Percentiles rank a stretch among this genome's conserved stretches.
These are phyloP conservation scores for Populus tremula DNA, from an alignment of 345 rosid genomes.

Conservation along the genomic window DNA sequence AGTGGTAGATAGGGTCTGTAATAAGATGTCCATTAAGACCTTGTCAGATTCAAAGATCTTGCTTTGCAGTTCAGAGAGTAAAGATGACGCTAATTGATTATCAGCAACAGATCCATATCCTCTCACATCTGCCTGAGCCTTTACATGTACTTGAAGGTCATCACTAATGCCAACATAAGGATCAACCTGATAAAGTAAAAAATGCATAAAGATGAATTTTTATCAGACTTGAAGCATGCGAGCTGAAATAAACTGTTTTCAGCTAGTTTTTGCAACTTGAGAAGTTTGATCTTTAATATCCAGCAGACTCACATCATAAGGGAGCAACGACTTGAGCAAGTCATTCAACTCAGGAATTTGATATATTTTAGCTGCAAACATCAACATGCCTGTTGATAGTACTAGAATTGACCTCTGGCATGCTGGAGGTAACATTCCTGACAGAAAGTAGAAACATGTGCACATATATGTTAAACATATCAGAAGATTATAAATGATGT, in stretches of 20 bases:
- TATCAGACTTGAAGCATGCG: no score
- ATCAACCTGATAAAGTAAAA: constrained; percentile 53
- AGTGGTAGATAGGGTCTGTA: constrained; percentile 46
- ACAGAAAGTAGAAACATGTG: constrained; percentile 11
- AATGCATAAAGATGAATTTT: background rate
- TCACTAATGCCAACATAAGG: constrained; percentile 67
- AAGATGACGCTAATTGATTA: constrained; percentile 56
- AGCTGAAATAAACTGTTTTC: background rate
- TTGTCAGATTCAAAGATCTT: constrained; percentile 48
- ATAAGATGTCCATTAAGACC: constrained; percentile 45
- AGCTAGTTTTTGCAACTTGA: background rate
- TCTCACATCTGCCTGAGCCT: constrained; percentile 56
- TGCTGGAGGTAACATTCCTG: constrained; percentile 59
- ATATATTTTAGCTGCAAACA: constrained; percentile 73
- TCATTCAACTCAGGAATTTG: constrained; percentile 55
- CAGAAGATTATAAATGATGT: background rate
- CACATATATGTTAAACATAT: background rate
- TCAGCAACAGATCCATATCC: constrained; percentile 69
- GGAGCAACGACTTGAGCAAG: constrained; percentile 51
- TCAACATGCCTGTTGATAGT: constrained; percentile 64
- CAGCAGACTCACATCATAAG: constrained; percentile 55
- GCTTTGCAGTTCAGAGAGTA: constrained; percentile 52
- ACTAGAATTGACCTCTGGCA: constrained; percentile 61
- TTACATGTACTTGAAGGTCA: constrained; percentile 64
- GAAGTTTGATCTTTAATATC: background rate